These are phyloP conservation scores for Cytospora chrysosperma DNA, from an alignment of 2,329 filamentous ascomycete species.

Conservation along the genomic window DNA sequence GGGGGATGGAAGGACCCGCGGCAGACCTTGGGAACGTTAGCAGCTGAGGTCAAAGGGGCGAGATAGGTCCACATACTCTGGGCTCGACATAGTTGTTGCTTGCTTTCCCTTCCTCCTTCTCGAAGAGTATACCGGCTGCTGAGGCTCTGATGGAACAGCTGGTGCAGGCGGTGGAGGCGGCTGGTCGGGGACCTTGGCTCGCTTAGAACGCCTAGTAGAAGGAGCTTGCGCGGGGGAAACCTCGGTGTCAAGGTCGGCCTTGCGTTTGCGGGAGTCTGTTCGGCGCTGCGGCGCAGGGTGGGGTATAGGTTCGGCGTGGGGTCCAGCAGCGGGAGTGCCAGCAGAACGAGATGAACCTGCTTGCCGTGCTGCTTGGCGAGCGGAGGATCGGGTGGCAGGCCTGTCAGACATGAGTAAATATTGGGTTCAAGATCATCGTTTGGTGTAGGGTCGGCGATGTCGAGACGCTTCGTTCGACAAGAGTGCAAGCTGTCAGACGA, in stretches of 20 bases:
- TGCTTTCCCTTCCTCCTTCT: constrained; percentile 60
- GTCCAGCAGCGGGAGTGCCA: constrained; percentile 39
- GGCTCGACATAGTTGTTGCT: constrained; percentile 68
- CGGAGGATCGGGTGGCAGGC: constrained; percentile 84
- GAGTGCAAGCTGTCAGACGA: constrained; percentile 25
- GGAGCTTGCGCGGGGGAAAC: constrained; percentile 31
- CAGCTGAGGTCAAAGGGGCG: not conserved
- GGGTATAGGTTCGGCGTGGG: constrained; percentile 42
- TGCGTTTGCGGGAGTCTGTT: constrained; percentile 67
- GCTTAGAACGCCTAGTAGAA: constrained; percentile 64
- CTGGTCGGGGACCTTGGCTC: constrained; percentile 59
- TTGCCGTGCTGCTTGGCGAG: constrained; percentile 77
- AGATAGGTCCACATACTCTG: constrained; percentile 53
- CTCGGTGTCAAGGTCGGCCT: constrained; percentile 55
- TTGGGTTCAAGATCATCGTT: constrained; percentile 23
- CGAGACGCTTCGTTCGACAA: not conserved
- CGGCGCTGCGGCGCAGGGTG: constrained; percentile 37
- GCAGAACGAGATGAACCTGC: constrained; percentile 47
- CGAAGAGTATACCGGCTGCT: constrained; percentile 40
- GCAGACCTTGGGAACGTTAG: constrained; percentile 29
- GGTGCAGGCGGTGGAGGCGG: constrained; percentile 40
- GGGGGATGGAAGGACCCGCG: constrained; percentile 62
- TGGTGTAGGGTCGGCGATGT: constrained; percentile 26
- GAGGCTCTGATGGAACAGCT: constrained; percentile 32
- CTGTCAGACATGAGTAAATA: constrained; percentile 80